Percentiles rank a stretch among this genome's conserved stretches.
Conservation (phyloP, 306 rosid species). For the Pueraria montana region DNA sequence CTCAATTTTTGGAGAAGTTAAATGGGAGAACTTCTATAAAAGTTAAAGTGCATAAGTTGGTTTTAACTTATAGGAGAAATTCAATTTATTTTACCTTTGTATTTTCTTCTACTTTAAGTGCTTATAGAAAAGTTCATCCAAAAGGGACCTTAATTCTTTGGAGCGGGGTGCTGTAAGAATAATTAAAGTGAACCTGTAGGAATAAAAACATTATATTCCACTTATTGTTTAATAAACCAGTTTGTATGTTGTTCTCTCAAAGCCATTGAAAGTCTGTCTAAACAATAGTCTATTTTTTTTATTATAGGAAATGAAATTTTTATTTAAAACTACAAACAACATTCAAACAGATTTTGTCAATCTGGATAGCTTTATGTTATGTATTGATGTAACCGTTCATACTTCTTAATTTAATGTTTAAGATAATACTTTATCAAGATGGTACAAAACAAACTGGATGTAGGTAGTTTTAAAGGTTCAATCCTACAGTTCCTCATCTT, state of each 20-base stretch:
- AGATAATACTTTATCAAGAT: background rate
- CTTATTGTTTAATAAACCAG: background rate
- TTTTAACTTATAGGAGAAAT: too few relatives aligned
- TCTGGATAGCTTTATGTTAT: constrained; percentile 15
- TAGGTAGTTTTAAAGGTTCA: background rate
- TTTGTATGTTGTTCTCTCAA: constrained; percentile 17
- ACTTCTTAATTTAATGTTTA: background rate
- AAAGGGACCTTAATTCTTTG: background rate
- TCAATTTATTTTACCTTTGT: too few relatives aligned
- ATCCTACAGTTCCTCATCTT: background rate
- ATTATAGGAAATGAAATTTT: background rate
- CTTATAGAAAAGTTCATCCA: too few relatives aligned
- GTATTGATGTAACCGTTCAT: background rate
- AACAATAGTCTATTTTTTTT: background rate
- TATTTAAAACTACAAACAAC: background rate
- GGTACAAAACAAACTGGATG: background rate
- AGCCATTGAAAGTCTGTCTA: background rate
- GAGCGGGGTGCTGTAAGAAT: background rate
- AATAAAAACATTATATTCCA: background rate
- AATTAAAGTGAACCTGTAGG: background rate
- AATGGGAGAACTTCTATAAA: too few relatives aligned
- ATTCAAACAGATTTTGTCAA: background rate
- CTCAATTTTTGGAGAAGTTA: too few relatives aligned
- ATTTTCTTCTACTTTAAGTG: too few relatives aligned
- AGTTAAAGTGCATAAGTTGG: too few relatives aligned